Conservation (phyloP, 768 basidiomycete species). For the Tulasnella calospora region DNA sequence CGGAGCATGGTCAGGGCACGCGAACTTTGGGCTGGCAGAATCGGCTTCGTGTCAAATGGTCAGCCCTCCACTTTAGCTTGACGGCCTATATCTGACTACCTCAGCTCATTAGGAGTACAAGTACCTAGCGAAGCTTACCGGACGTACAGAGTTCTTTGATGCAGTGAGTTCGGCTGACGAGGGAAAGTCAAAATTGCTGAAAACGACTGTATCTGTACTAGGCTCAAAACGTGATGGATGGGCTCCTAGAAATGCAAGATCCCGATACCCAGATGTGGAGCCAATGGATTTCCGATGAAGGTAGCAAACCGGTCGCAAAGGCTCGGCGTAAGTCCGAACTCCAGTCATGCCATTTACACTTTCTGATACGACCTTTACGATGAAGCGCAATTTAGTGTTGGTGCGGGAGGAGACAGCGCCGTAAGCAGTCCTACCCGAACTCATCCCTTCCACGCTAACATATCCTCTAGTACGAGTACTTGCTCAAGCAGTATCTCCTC, state of each 20-base stretch:
- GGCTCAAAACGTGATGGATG: constrained; percentile 8
- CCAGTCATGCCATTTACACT: no score
- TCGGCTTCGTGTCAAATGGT: constrained; percentile 67
- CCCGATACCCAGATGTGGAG: constrained; percentile 6
- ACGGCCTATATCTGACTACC: background rate
- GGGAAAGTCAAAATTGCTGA: no score
- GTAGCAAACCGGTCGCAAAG: background rate
- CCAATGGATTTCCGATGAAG: background rate
- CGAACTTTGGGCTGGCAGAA: constrained; percentile 48
- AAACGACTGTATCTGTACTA: no score
- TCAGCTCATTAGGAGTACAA: constrained; percentile 54
- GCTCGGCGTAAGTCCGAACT: background rate
- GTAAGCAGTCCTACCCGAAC: background rate
- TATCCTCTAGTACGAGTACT: constrained; percentile 55
- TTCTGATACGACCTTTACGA: background rate
- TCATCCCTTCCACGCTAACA: background rate
- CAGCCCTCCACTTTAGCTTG: background rate
- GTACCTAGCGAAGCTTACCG: constrained; percentile 74
- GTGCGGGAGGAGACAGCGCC: constrained; percentile 20
- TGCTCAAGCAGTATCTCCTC: constrained; percentile 67
- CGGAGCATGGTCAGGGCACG: background rate
- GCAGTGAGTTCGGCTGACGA: no score
- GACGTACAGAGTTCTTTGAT: constrained; percentile 57
- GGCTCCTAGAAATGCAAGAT: background rate
- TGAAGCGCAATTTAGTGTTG: constrained; percentile 18